Evolutionary conservation across 2,329 filamentous ascomycete species (phyloP), one percentile per base, ranked within the genome.

Genomic region (Verticillium albo-atrum): DNA sequence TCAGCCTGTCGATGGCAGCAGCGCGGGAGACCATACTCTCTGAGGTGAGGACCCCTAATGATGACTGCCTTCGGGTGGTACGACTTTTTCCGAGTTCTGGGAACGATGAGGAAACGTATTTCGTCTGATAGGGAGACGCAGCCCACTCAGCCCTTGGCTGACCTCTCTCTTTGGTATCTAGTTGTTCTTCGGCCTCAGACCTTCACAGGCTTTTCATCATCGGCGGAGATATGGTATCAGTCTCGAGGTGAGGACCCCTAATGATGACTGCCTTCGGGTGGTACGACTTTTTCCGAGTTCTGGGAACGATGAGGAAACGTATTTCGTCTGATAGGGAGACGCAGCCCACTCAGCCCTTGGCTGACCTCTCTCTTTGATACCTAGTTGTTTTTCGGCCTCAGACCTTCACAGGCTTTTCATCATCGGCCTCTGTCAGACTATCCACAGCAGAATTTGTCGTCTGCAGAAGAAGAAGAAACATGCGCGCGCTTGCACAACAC

Each of bases 221-320:
- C 30, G 27, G 52, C 52, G 25, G 17, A 30, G 25, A 54, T 27
- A 54, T 30, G 26, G 15, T 30, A 32, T 32, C 52, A 30, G 26
- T 54, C 23, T 15, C 7, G 28, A 54, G 52, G 52, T 54, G 52
- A 54, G 52, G 25, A 54, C 52, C 52, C 52, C 52, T 10, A 30
- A 32, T 54, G 52, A 54, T 54, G 52, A 54, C 27, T 54, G 9
- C 52, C 52, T 23, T 9, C 5, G 23, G 52, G 50, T 4, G 52
- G 28, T 54, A 54, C 52, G 52, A 55, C 54, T 55, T 55, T 55
- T 55, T 55, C 34, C 54, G 54, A 55, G 54, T 14, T 55, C n/a
- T 2, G 15, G 7, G 23, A n/a, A 55, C 42, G 30, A 55, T 23
- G 54, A 42, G 28, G 28, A 4, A 26, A n/a, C n/a, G 32, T 55